Base-by-base conservation (phyloP, 2,329 filamentous ascomycete species). In the Chalara sp. region DNA sequence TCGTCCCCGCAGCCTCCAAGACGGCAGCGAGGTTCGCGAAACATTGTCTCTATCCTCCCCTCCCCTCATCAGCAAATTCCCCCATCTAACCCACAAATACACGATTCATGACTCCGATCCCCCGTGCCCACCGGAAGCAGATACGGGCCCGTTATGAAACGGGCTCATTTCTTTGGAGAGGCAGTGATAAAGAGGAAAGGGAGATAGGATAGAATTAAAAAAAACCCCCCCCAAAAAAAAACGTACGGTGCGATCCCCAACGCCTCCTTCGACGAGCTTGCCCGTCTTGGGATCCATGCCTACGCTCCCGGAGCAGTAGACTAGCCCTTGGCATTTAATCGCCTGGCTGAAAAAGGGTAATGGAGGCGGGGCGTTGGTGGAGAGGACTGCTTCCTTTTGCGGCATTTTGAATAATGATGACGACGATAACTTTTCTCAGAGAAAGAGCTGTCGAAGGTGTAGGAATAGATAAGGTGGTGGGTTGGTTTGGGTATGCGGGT, bases 291-390 rank as follows among this genome's bases (percentile, higher is more conserved):
- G 75, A 57, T 83, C 75, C 59, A 80, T 70, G 11, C 78, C 78
- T 32, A 87, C 72, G 54, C 73, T 74, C 29, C 84, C 84, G 1
- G 81, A 85, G 70, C 83, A 86, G 70, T 85, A 87, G n/a, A 88
- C 79, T 65, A 84, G 78, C 59, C 81, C 83, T 61, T 82, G 80
- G 65, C 75, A 74, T 56, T 79, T 73, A 58, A 84, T 72, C 40
- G 80, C 81, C 61, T 48, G 46, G n/a, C 35, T 37, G 46, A 48
- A 48, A 37, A 48, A 75, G 0, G 76, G 76, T 40, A 79, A 65
- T 29, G 78, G 75, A 54, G 70, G 67, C 32, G 74, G 78, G 8
- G 76, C 73, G 55, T 60, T 61, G 32, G 57, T 52, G 13, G 61
- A 60, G 39, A 48, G 37, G 32, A 63, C 61, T 21, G 57, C 56